Evolutionary conservation across 2,329 filamentous ascomycete genomes (phyloP).

Genomic region (Stagonosporopsis tanaceti): DNA sequence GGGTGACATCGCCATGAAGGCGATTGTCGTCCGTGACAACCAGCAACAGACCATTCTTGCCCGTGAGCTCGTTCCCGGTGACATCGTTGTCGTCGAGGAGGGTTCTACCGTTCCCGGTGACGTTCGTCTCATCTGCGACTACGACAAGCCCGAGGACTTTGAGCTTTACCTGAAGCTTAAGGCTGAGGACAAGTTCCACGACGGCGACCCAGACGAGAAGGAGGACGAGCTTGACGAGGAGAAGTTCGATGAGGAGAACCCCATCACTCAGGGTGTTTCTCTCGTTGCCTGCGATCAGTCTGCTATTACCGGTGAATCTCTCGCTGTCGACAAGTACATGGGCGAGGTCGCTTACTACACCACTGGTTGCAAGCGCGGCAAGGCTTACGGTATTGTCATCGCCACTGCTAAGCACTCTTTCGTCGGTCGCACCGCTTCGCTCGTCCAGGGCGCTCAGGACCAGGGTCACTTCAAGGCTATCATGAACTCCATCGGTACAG

Average conservation of each 20-base stretch:
- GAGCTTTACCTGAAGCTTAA: constrained; percentile 71
- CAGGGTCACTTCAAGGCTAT: constrained; percentile 73
- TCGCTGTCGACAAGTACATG: constrained; percentile 82
- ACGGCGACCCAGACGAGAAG: constrained; percentile 67
- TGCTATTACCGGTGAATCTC: constrained; percentile 81
- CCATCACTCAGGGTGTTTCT: constrained; percentile 67
- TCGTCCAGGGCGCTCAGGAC: constrained; percentile 78
- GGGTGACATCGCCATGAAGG: constrained; percentile 81
- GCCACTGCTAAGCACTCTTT: constrained; percentile 76
- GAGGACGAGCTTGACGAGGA: constrained; percentile 69
- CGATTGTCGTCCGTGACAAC: constrained; percentile 72
- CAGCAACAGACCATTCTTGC: constrained; percentile 73
- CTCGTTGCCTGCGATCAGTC: constrained; percentile 79
- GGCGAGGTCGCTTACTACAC: constrained; percentile 80
- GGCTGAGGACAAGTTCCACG: constrained; percentile 59
- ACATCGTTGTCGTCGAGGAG: constrained; percentile 78
- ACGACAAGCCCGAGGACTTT: constrained; percentile 72
- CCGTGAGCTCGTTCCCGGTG: constrained; percentile 77
- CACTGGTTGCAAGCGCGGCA: constrained; percentile 82
- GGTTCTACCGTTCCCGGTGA: constrained; percentile 75
- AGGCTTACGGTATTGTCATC: constrained; percentile 73
- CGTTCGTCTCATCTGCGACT: constrained; percentile 75
- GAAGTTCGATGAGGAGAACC: constrained; percentile 62
- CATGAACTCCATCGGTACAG: constrained; percentile 82
- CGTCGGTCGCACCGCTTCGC: constrained; percentile 76